Base-by-base conservation (phyloP, 768 basidiomycete species). In the Boletellus ananas region DNA sequence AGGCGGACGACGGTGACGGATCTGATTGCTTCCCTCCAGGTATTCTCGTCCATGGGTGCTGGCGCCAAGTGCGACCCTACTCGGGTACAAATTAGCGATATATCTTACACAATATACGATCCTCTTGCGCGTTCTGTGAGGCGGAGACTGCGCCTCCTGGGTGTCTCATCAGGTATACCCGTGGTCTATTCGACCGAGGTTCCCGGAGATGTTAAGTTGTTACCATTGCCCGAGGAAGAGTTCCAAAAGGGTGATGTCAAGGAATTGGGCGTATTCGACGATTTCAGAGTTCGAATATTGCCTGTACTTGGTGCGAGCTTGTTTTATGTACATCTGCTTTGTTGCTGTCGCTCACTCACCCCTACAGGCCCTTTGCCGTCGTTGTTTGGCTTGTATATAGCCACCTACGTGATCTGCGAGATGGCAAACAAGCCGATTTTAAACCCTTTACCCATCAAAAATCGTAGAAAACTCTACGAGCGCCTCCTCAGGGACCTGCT, bases 11-110 rank as follows among this genome's bases (percentile, higher is more conserved):
- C 2, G 14, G 31, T 21, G 21, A 39, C 29, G 14, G 45, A 47
- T 27, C 29, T 38, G 21, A 50, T 43, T 21, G 11, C 9, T 33
- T 21, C 20, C 21, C 38, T 47, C 12, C 55, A 89, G 87, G 87
- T 94, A 16, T 96, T 98, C 69, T 92, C 94, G 0, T 93, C 93
- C 21, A 96, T 99, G 93, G 96, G 96, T 25, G 90, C 94, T 4
- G 85, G 94, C 12, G 88, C 94, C 13, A 99, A 98, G 71, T 80
- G 79, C 59, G 96, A 99, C 67, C 94, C 96, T 0, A 95, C 94
- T 1, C 82, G 93, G 35, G 81, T 99, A 21, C 94, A 98, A 68
- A 96, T 98, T 49, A 87, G 85, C 55, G 95, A 98, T 70, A 92
- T 98, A 58, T 93, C 94, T 3, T 74, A 76, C 50, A 97, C 96